Evolutionary conservation across 805 yeast species (phyloP), one percentile per base, ranked within the genome.

Genomic region (Kazachstania martiniae): DNA sequence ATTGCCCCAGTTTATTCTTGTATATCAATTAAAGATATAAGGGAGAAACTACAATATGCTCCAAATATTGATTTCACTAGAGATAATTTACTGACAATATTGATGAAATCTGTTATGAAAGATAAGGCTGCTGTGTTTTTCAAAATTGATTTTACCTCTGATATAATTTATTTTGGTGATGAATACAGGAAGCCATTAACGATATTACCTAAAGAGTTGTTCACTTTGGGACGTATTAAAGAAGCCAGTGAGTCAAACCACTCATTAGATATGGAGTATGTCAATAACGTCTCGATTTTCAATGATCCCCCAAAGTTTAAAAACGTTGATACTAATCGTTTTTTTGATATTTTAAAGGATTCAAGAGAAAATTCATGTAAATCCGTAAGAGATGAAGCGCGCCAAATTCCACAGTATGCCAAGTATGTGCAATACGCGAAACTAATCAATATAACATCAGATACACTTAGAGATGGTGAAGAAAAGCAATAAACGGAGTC

Each of bases 31-130:
- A 18, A 29, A 7, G 58, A 54, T 30, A 23, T 52, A 10, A 44
- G 44, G 28, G 19, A 29, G 2, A 33, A 33, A 34, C 40, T 54
- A 6, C 25, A 29, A 21, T 31, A 44, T 8, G 34, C 32, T 26
- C 23, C 30, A 2, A 13, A 12, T 4, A 27, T 32, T 3, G 26
- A 19, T 2, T 28, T 44, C 18, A 36, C 49, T 3, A 40, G 54
- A 26, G 51, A 52, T 21, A 45, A 49, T 8, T 15, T 53, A 12
- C 36, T 53, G 14, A 49, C 49, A 6, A 35, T 52, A 2, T 32
- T 53, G 22, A 53, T 53, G 56, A 39, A 35, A 18, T 51, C 55
- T 9, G 41, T 49, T 18, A 40, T 49, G 42, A 45, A 47, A 27
- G 43, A 42, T 27, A 40, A 44, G n/a, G 49, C 56, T 2, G 36